Percentiles rank a stretch among this genome's conserved stretches.
Conservation (phyloP, 202 grass and related monocot species). For the Schoenoplectus triqueter region DNA sequence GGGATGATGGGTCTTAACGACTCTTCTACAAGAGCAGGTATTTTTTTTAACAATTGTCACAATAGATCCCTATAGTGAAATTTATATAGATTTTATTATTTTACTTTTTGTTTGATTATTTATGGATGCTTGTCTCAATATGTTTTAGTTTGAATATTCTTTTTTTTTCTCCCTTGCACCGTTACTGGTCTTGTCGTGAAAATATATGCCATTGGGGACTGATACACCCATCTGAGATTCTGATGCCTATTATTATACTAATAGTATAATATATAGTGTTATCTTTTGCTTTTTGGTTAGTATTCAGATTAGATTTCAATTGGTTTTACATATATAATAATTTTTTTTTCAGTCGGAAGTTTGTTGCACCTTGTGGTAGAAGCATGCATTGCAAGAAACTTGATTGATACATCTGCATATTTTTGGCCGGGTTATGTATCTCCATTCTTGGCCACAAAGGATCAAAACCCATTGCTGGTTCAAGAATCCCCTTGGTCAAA, state of each 20-base stretch:
- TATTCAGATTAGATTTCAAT: conserved; percentile 22
- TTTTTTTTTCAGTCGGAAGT: conserved; percentile 67
- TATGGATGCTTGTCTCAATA: background rate
- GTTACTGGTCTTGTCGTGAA: conserved; percentile 3
- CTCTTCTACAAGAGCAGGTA: conserved; percentile 76
- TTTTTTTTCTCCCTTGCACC: background rate
- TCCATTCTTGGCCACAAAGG: conserved; percentile 36
- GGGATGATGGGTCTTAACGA: conserved; percentile 57
- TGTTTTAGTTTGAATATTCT: background rate
- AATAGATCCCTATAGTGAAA: background rate
- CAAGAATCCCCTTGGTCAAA: conserved; percentile 90
- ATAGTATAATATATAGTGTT: background rate
- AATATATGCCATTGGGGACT: background rate
- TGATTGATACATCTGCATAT: conserved; percentile 92
- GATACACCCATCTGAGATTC: conserved; percentile 5
- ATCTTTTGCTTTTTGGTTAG: background rate
- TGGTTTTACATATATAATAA: conserved; percentile 11
- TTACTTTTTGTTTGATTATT: conserved; percentile 18
- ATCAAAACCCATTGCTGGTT: conserved; percentile 54
- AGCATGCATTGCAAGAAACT: conserved; percentile 91
- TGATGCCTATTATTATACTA: conserved; percentile 8
- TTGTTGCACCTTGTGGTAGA: conserved; percentile 98
- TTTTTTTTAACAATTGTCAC: conserved; percentile 7
- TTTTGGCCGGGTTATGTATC: conserved; percentile 89
- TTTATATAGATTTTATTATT: conserved; percentile 20